Conservation (phyloP, 768 basidiomycete species). For the Candolleomyces eurysporus region DNA sequence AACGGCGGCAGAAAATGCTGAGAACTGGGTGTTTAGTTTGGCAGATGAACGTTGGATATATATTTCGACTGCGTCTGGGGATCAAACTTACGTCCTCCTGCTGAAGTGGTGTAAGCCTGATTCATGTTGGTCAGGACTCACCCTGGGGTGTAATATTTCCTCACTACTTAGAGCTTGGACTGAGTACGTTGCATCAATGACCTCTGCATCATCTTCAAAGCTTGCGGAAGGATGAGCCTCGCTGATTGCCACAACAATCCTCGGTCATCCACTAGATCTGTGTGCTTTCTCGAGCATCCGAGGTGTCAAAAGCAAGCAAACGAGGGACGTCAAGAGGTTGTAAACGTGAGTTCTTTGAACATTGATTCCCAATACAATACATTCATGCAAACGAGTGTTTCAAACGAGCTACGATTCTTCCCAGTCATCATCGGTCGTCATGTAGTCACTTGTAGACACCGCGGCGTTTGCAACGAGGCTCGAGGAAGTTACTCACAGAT, state of each 20-base stretch:
- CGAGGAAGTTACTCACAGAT: too few species aligned
- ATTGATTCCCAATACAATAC: not conserved
- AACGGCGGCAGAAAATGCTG: too few species aligned
- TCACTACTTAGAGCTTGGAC: slow-evolving; percentile 26
- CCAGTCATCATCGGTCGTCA: slow-evolving; percentile 38
- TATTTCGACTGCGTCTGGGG: too few species aligned
- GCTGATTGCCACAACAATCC: slow-evolving; percentile 40
- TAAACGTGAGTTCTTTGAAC: slow-evolving; percentile 43
- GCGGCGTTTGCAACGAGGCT: too few species aligned
- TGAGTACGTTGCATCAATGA: slow-evolving; percentile 20
- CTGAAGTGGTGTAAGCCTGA: too few species aligned
- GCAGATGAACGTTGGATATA: too few species aligned
- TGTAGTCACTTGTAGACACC: slow-evolving; percentile 1
- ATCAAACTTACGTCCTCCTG: too few species aligned
- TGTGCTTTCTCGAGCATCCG: slow-evolving; percentile 32
- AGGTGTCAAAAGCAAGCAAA: slow-evolving; percentile 39
- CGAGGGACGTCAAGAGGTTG: slow-evolving; percentile 34
- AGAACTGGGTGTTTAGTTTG: too few species aligned
- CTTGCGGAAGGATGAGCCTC: slow-evolving; percentile 31
- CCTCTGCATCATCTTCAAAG: slow-evolving; percentile 21
- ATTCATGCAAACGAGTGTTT: not conserved
- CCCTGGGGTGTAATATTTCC: slow-evolving; percentile 20
- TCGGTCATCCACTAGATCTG: slow-evolving; percentile 22
- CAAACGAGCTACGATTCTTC: slow-evolving; percentile 26
- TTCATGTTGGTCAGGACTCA: not conserved